These are phyloP conservation scores for Babesia ovata DNA, from an alignment of 169 alveolate species.

Conservation along the genomic window DNA sequence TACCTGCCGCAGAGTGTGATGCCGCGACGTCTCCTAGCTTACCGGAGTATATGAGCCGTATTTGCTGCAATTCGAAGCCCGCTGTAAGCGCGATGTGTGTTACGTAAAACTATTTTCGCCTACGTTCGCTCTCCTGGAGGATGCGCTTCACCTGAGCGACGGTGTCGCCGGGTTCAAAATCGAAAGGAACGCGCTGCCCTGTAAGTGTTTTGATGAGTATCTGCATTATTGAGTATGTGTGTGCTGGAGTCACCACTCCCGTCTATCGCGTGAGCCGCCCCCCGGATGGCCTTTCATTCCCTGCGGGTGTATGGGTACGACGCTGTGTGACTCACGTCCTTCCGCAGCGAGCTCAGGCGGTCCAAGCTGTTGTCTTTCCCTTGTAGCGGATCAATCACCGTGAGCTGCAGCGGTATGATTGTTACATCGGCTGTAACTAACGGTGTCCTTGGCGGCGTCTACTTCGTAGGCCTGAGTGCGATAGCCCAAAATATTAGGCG, in stretches of 20 bases:
- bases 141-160: conserved; percentile 92
- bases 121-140: conserved; percentile 93
- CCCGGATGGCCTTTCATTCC: conserved; percentile 43
- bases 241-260: conserved; percentile 20
- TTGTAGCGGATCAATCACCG: conserved; percentile 60
- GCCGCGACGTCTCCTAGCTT: not conserved
- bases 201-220: conserved; percentile 90
- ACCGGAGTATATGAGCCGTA: conserved; percentile 88
- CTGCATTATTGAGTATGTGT: conserved; percentile 77
- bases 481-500: not conserved
- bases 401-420: conserved; percentile 19
- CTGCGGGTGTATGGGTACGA: not conserved
- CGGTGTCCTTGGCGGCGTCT: conserved; percentile 70
- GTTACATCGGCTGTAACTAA: not conserved
- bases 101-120: not conserved
- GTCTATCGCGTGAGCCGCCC: not conserved
- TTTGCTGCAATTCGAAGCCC: conserved; percentile 83
- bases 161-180: conserved; percentile 93
- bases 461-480: conserved; percentile 52
- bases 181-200: conserved; percentile 90
- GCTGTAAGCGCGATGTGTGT: conserved; percentile 10
- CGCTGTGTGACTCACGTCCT: conserved; percentile 31
- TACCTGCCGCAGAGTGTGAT: conserved; percentile 70
- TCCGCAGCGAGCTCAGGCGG: conserved; percentile 8
- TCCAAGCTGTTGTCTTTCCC: conserved; percentile 61